A percentile compares a stretch with the other conserved stretches of the same genome.
phyloP scores from a whole-genome alignment of 768 basidiomycete species.

The Termitomyces sp. region DNA sequence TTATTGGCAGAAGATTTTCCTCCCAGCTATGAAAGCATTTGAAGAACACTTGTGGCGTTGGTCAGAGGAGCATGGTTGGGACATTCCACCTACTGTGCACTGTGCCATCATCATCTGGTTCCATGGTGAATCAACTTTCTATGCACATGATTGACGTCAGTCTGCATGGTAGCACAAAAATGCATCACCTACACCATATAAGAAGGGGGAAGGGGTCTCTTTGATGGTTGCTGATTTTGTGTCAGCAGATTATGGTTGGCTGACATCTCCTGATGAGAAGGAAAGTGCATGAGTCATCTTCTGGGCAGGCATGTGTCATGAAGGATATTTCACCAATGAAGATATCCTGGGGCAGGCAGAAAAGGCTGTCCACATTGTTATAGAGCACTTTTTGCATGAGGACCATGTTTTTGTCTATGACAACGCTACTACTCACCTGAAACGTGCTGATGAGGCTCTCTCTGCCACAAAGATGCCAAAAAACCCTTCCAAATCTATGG shows the following conservation, averaged over 20 bases:
- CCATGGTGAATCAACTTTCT: conserved; percentile 36
- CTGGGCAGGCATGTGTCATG: conserved; percentile 19
- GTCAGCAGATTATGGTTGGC: conserved; percentile 27
- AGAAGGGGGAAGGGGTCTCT: conserved; percentile 32
- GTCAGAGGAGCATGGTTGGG: conserved; percentile 15
- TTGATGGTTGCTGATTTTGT: conserved; percentile 25
- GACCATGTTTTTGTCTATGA: conserved; percentile 24
- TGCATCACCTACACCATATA: conserved; percentile 20
- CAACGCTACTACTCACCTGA: conserved; percentile 28
- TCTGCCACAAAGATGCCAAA: conserved; percentile 30
- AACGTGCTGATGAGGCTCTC: conserved; percentile 24
- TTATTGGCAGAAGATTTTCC: conserved; percentile 26
- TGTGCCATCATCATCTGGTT: too few relatives aligned
- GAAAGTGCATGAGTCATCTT: conserved; percentile 22
- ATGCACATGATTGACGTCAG: conserved; percentile 29
- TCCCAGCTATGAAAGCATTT: conserved; percentile 12
- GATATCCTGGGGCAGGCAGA: conserved; percentile 25
- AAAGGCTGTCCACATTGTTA: conserved; percentile 25
- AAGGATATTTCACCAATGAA: conserved; percentile 26
- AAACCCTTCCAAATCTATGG: not conserved
- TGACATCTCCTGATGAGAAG: conserved; percentile 23
- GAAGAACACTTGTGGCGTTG: too few relatives aligned
- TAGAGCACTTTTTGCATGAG: conserved; percentile 21
- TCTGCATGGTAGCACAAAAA: conserved; percentile 24
- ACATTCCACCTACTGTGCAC: conserved; percentile 6